Conservation (phyloP, 1,284 basidiomycete genomes). For the Boletus chippewaensis region DNA sequence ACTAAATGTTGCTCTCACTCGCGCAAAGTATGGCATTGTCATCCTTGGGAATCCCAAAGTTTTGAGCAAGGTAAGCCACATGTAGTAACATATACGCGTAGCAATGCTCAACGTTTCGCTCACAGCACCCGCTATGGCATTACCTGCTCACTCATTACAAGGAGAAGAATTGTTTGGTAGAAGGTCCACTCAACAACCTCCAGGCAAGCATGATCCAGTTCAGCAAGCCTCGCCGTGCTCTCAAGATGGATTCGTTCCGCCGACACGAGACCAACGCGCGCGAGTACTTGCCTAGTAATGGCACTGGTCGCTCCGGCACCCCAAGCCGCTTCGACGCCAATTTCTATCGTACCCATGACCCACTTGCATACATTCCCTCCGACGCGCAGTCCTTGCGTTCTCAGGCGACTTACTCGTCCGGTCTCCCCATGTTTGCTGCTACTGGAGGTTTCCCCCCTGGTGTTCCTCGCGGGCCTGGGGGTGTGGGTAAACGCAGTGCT, state of each 20-base stretch:
- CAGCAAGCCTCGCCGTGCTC: slow-evolving; percentile 84
- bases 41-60: slow-evolving; percentile 99
- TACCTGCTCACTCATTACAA: slow-evolving; percentile 98
- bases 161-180: slow-evolving; percentile 90
- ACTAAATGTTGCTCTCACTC: slow-evolving; percentile 93
- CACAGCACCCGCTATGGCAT: slow-evolving; percentile 95
- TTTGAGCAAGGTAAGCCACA: slow-evolving; percentile 80
- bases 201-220: slow-evolving; percentile 99
- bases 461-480: slow-evolving; percentile 49
- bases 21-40: slow-evolving; percentile 97
- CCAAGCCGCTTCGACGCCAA: slow-evolving; percentile 89
- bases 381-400: slow-evolving; percentile 92
- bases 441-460: slow-evolving; percentile 63
- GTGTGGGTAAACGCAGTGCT: slow-evolving; percentile 56
- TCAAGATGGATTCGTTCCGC: slow-evolving; percentile 86
- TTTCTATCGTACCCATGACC: slow-evolving; percentile 94
- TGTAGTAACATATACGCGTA: slow-evolving; percentile 3
- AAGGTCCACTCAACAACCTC: slow-evolving; percentile 93
- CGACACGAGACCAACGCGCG: slow-evolving; percentile 83
- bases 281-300: slow-evolving; percentile 46
- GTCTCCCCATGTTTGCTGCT: slow-evolving; percentile 76
- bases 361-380: slow-evolving; percentile 89
- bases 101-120: slow-evolving; percentile 15
- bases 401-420: slow-evolving; percentile 89
- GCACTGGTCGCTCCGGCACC: slow-evolving; percentile 59